A percentile compares a stretch with the other conserved stretches of the same genome.
phyloP scores from a whole-genome alignment of 106 monocot genomes.

The Posidonia australis region DNA sequence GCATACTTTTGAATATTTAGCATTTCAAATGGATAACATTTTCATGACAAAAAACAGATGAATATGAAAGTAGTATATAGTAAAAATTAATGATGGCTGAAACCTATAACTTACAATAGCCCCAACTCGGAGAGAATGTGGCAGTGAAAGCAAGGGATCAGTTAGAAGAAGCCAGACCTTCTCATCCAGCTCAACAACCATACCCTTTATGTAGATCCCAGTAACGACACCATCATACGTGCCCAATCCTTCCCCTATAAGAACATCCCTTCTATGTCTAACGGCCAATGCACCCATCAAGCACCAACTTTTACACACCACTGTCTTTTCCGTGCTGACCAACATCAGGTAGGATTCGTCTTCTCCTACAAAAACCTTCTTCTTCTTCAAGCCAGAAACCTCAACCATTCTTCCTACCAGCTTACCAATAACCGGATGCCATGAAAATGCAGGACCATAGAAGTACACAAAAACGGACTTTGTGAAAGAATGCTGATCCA shows the following conservation, averaged over 20 bases:
- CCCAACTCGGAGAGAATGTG: slow-evolving; percentile 72
- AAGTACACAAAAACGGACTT: slow-evolving; percentile 46
- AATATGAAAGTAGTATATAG: too few relatives aligned
- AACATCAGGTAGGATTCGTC: slow-evolving; percentile 42
- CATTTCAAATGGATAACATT: too few relatives aligned
- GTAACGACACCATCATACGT: slow-evolving; percentile 65
- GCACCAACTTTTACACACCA: slow-evolving; percentile 16
- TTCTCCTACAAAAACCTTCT: slow-evolving; percentile 36
- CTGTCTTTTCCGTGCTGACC: slow-evolving; percentile 30
- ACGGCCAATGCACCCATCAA: neutral
- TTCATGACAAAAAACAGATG: too few relatives aligned
- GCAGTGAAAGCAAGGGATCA: slow-evolving; percentile 30
- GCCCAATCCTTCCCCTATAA: neutral
- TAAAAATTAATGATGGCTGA: neutral
- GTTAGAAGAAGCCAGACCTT: slow-evolving; percentile 60
- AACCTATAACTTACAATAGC: slow-evolving; percentile 57
- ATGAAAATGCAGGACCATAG: slow-evolving; percentile 24
- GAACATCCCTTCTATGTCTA: neutral
- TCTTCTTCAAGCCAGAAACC: slow-evolving; percentile 61
- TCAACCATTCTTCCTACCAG: slow-evolving; percentile 43
- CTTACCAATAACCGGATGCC: slow-evolving; percentile 45
- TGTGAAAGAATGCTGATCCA: slow-evolving; percentile 20
- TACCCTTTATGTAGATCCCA: slow-evolving; percentile 63
- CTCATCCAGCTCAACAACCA: slow-evolving; percentile 72
- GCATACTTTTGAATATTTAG: too few relatives aligned